Evolutionary conservation across 2,329 filamentous ascomycete genomes (phyloP), one percentile per base, ranked within the genome.

Genomic region (Emericellopsis atlantica): DNA sequence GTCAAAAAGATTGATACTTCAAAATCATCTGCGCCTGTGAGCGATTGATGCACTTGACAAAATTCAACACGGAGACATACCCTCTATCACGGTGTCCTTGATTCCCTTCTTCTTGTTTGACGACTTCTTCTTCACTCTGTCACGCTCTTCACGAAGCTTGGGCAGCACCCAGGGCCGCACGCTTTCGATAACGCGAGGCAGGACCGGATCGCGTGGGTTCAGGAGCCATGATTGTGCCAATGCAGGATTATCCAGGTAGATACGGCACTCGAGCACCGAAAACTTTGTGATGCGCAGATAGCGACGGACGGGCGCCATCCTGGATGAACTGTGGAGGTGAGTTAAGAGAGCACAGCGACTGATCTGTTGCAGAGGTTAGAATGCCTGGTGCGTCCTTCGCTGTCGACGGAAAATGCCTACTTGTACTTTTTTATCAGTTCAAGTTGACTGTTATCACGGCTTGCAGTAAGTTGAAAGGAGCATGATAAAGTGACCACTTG

Each of bases 1-100:
- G 85, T 93, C 48, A 98, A 69, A 62, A 95, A 96, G 48, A 98
- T 84, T 32, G 88, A 85, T 12, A 95, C 87, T 56, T 96, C 88
- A 55, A 95, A 98, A 50, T 95, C 90, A 60, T 95, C 90, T 92
- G 51, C 41, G 45, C 23, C 9, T 22, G 16, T 21, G 15, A 14
- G 18, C 23, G 33, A 31, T 21, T 12, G 26, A 29, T 9, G 26
- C 12, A 9, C 18, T 35, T n/a, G 10, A 24, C 6, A 2, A 36
- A 8, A 8, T 14, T 29, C 8, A n/a, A 14, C 16, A 40, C 39
- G 56, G 70, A 7, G 11, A 21, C 16, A 24, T 60, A 90, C 88
- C 88, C 70, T 84, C 70, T 10, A 76, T 69, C 14, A 95, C 77
- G 1, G 94, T 81, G 69, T 96, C 92, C 60, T 95, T 95, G 49